Evolutionary conservation across 2,329 filamentous ascomycete genomes (phyloP), one percentile per base, ranked within the genome.

Genomic region (Botrytis hyacinthi): DNA sequence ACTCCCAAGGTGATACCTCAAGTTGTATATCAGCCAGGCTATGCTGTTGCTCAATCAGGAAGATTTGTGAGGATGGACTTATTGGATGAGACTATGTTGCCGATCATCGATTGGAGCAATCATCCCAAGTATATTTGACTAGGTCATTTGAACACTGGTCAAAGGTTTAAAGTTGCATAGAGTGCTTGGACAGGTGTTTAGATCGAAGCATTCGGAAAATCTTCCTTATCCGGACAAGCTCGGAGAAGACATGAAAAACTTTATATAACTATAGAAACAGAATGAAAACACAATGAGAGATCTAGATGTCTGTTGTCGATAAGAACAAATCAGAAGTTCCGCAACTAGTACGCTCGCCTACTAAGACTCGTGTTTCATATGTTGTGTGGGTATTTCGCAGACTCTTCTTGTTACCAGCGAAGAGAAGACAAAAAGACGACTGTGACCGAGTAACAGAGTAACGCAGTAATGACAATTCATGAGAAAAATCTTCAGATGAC

Each of bases 351-450:
- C 62, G 48, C n/a, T 32, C 5, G 62, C n/a, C 62, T 32, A 65
- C 42, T 46, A 46, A 65, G 42, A 32, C 62, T 65, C 62, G 42
- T 44, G n/a, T 65, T 65, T 65, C 62, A 65, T 12, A 35, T 26
- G 18, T 65, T 35, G n/a, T 20, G 62, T 46, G 29, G 32, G 44
- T 5, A 65, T 29, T 44, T 29, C 44, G 29, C 26, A 32, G 62
- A 9, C 42, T 65, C 32, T 8, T 46, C 29, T 54, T 54, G 26
- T 16, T 54, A n/a, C 26, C 12, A n/a, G 26, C 5, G 26, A 65
- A 22, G 42, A 46, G 42, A 65, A 46, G 42, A 32, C 62, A 26
- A 26, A 20, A 16, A 32, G 14, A 57, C 14, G n/a, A 57, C 14
- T 18, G n/a, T 57, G n/a, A 18, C 12, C 26, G 5, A 54, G 48